These are phyloP conservation scores for Pseudogymnoascus sp. DNA, from an alignment of 2,329 filamentous ascomycete species.

Conservation along the genomic window DNA sequence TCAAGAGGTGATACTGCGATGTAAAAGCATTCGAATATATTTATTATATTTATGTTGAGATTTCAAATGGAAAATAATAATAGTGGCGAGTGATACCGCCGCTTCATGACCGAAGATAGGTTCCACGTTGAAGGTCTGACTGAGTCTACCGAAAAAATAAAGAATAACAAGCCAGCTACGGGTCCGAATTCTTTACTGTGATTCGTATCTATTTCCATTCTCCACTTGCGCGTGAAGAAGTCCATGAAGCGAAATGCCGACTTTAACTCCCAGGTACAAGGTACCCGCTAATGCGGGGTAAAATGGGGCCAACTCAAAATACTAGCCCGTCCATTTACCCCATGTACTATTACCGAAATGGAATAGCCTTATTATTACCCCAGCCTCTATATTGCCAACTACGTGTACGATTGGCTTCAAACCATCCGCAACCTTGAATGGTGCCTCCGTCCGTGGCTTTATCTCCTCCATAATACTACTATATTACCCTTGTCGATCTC, in stretches of 20 bases:
- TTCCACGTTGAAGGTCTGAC: background rate
- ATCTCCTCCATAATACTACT: constrained; percentile 14
- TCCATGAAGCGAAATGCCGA: background rate
- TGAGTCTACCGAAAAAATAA: background rate
- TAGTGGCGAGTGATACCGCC: background rate
- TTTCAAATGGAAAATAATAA: background rate
- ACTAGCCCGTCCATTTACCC: background rate
- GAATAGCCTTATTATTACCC: background rate
- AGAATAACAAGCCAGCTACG: background rate
- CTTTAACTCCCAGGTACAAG: background rate
- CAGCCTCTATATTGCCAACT: background rate
- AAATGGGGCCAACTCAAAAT: background rate
- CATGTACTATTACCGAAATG: background rate
- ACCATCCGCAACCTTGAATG: no score
- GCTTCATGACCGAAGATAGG: background rate
- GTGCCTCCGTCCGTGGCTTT: no score
- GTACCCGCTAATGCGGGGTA: background rate
- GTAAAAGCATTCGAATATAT: background rate
- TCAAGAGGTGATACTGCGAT: background rate
- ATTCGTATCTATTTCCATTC: background rate
- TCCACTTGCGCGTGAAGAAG: background rate
- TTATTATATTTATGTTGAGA: background rate
- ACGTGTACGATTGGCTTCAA: no score
- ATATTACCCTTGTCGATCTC: background rate
- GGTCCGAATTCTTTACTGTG: background rate